A percentile compares a stretch with the other conserved stretches of the same genome.
Conservation (phyloP, 2,329 filamentous ascomycete genomes). For the Paecilomyces fulvus region DNA sequence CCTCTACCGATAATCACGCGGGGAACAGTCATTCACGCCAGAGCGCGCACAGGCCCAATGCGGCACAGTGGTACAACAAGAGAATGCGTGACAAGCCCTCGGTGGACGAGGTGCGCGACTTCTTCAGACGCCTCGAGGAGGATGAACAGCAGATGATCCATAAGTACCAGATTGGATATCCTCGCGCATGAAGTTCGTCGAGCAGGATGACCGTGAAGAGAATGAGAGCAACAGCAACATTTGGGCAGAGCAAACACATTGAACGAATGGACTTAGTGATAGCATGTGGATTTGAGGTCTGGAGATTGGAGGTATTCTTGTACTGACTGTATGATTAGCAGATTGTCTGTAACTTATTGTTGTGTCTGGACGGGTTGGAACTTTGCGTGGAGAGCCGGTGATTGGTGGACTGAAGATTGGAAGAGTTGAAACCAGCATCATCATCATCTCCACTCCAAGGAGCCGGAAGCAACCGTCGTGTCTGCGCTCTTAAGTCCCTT, state of each 20-base stretch:
- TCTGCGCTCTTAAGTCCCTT: background rate
- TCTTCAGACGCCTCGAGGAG: constrained; percentile 15
- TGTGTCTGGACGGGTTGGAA: background rate
- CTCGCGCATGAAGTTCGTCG: background rate
- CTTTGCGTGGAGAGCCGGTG: background rate
- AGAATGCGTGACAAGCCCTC: constrained; percentile 8
- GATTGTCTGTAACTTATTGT: background rate
- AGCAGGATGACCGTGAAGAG: background rate
- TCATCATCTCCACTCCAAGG: background rate
- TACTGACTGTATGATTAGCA: background rate
- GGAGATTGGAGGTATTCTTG: background rate
- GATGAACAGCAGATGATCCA: constrained; percentile 15
- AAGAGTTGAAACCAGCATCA: background rate
- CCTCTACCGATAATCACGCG: background rate
- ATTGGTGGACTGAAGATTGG: background rate
- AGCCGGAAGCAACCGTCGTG: background rate
- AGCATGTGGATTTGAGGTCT: background rate
- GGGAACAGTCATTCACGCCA: background rate
- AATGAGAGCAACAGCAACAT: background rate
- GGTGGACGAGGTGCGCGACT: constrained; percentile 14
- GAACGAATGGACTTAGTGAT: background rate
- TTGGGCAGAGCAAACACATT: background rate
- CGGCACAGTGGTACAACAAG: constrained; percentile 7
- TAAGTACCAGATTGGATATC: constrained; percentile 8
- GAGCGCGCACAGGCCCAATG: background rate